Evolutionary conservation across 495 filamentous ascomycete genomes (phyloP), one percentile per base, ranked within the genome.

Genomic region (Penicillium cinerascens): DNA sequence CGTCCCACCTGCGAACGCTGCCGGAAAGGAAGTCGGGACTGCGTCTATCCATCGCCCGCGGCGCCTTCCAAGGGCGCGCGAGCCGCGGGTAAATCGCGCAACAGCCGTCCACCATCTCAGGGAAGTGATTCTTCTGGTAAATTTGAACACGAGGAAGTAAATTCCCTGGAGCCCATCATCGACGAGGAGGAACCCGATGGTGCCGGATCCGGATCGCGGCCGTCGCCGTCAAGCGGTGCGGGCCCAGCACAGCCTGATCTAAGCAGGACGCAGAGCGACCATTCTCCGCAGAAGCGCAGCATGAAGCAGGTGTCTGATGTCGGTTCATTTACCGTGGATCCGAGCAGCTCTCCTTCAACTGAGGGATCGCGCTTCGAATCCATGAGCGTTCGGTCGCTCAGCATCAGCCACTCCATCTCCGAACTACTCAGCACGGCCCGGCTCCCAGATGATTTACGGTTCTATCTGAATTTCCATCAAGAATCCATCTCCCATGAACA

Each of bases 1-100:
- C 91, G 84, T 61, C 93, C 93, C 20, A 71, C 89, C 29, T 98
- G 93, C 68, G 91, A 97, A 66, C 77, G 89, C 58, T 96, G 91
- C 66, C 82, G 82, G 48, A 96, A 95, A 68, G 91, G 90, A 29
- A 87, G 81, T 53, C 78, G 91, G 65, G 88, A 91, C 29, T 96
- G 91, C 61, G 74, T 83, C 45, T 96, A 92, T 67, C 89, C 91
- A 9, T 87, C 87, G 35, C 78, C 83, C 17, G 64, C 80, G n/a
- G 70, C 79, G 22, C 51, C 77, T 23, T 54, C 69, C 64, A 33
- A 82, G 10, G 52, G 64, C 47, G 59, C 66, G 21, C 70, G 73
- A 54, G 50, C 58, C 78, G 82, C 65, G 56, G 61, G 70, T 39
- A 74, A 72, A 57, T 60, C 70, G 15, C 66, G 70, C 39, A 68